phyloP scores from a whole-genome alignment of 1,139 yeast species.

The Spencermartinsiella ligniputridi region DNA sequence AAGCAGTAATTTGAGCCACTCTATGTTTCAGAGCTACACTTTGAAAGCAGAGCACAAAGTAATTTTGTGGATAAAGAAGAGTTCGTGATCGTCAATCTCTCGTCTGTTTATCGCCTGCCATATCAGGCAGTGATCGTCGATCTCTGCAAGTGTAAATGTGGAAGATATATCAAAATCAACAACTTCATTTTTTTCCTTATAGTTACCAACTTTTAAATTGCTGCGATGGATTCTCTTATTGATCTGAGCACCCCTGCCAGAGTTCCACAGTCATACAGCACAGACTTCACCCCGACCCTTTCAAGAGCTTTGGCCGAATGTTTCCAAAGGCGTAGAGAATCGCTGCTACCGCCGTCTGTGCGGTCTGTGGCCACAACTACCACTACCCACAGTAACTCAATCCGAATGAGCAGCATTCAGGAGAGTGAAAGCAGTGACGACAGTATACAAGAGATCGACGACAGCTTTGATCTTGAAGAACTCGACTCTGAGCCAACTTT shows the following conservation, averaged over 20 bases:
- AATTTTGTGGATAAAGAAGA: no score
- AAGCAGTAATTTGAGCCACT: not conserved
- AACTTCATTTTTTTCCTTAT: no score
- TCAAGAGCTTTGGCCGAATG: slow-evolving; percentile 23
- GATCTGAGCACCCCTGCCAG: slow-evolving; percentile 23
- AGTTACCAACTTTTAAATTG: not conserved
- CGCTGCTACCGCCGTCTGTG: slow-evolving; percentile 12
- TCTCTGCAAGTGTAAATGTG: not conserved
- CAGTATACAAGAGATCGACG: not conserved
- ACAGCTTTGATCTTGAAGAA: not conserved
- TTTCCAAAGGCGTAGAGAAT: slow-evolving; percentile 19
- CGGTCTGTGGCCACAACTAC: not conserved
- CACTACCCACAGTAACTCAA: not conserved
- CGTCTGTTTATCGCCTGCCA: not conserved
- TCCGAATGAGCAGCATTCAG: not conserved
- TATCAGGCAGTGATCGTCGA: not conserved
- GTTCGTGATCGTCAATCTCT: not conserved
- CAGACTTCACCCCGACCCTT: slow-evolving; percentile 23
- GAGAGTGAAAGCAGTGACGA: no score
- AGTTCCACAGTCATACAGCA: slow-evolving; percentile 6
- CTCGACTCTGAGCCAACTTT: not conserved
- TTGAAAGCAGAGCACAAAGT: no score
- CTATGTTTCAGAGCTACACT: no score
- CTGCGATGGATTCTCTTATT: slow-evolving; percentile 19
- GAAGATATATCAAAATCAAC: no score